Evolutionary conservation across 2,329 filamentous ascomycete species (phyloP).

Genomic region (Sporothrix phasma): DNA sequence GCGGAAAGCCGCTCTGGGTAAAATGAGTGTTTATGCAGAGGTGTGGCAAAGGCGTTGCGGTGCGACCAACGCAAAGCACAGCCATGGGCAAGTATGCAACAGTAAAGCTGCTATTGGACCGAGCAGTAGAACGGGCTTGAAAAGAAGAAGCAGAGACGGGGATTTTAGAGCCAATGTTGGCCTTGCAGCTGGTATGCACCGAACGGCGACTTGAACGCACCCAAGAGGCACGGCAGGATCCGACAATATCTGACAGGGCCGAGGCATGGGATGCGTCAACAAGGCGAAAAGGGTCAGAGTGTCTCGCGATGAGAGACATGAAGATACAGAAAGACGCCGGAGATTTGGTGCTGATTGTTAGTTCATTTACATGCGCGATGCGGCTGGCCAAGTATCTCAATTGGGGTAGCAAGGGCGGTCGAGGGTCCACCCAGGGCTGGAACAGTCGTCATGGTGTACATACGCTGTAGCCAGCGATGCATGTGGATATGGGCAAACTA

Average conservation of each 20-base stretch:
- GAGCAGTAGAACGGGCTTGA: no score
- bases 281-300: background rate
- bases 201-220: background rate
- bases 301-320: background rate
- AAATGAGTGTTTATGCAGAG: background rate
- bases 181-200: background rate
- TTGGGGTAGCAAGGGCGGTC: background rate
- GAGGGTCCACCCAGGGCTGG: background rate
- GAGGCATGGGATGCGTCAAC: background rate
- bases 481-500: background rate
- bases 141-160: background rate
- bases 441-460: no score
- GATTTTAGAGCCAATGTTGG: background rate
- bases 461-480: background rate
- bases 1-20: background rate
- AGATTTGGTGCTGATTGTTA: background rate
- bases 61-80: background rate
- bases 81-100: no score
- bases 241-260: background rate
- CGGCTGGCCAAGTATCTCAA: no score
- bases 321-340: background rate
- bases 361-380: no score
- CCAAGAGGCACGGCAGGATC: background rate
- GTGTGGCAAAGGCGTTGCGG: background rate
- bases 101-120: no score